Conservation (phyloP, 2,329 filamentous ascomycete genomes). For the Colletotrichum melonis region DNA sequence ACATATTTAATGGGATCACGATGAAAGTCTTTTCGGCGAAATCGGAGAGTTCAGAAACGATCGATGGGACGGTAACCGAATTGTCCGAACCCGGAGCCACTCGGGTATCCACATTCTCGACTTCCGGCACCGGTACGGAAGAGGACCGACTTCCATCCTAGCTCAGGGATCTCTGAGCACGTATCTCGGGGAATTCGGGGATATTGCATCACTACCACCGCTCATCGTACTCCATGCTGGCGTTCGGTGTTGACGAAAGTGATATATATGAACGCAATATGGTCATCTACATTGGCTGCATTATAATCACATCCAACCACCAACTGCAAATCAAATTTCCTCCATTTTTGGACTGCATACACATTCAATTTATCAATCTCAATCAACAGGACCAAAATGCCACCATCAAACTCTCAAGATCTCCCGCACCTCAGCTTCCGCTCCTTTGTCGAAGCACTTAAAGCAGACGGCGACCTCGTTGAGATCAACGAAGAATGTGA, state of each 20-base stretch:
- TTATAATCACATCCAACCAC: background rate
- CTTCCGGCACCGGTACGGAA: background rate
- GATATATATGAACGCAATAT: too few relatives aligned
- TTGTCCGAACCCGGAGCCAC: background rate
- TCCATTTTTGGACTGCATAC: background rate
- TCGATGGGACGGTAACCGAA: too few relatives aligned
- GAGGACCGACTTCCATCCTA: too few relatives aligned
- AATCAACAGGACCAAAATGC: background rate
- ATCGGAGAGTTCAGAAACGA: background rate
- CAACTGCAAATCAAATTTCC: background rate
- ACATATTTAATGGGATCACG: background rate
- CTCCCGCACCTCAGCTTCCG: conserved; percentile 52
- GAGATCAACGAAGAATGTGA: conserved; percentile 57
- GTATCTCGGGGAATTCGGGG: too few relatives aligned
- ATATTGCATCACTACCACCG: too few relatives aligned
- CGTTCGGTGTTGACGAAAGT: too few relatives aligned
- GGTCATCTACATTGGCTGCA: too few relatives aligned
- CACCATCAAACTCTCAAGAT: background rate
- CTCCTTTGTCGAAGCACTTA: conserved; percentile 56
- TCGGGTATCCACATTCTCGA: background rate
- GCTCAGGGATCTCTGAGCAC: too few relatives aligned
- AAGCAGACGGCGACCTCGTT: conserved; percentile 54
- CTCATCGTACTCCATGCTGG: too few relatives aligned
- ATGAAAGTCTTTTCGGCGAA: background rate
- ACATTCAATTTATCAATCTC: background rate